phyloP scores from a whole-genome alignment of 352 stramenopile genomes.

The Globisporangium iwayamae region DNA sequence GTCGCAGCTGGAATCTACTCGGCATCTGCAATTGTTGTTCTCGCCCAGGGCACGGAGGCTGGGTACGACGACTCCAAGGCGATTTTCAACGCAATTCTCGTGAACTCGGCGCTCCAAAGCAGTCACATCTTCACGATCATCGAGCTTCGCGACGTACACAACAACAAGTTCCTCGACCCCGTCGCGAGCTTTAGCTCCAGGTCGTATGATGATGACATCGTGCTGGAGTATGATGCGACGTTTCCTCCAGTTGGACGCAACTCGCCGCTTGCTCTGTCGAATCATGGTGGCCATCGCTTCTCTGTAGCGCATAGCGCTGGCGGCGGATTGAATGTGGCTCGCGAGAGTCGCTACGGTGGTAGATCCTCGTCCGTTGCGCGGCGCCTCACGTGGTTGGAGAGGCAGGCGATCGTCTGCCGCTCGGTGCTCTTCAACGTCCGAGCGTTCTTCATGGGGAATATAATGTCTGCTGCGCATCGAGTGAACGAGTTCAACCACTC shows the following conservation, averaged over 20 bases:
- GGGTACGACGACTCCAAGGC: conserved; percentile 82
- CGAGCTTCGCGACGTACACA: conserved; percentile 79
- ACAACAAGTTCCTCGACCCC: conserved; percentile 79
- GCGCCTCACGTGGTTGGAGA: conserved; percentile 41
- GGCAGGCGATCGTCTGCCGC: conserved; percentile 19
- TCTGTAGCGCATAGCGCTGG: conserved; percentile 4
- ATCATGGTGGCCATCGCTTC: neutral
- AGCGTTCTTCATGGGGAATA: conserved; percentile 66
- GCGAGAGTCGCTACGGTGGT: conserved; percentile 15
- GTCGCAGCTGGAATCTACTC: conserved; percentile 74
- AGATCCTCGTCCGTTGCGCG: conserved; percentile 25
- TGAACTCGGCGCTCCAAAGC: conserved; percentile 65
- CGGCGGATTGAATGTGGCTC: neutral
- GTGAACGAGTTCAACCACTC: conserved; percentile 33
- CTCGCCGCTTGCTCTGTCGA: conserved; percentile 1
- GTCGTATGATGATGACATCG: conserved; percentile 10
- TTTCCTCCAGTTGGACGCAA: conserved; percentile 5
- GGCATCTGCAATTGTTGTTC: conserved; percentile 73
- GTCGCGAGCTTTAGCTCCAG: conserved; percentile 58
- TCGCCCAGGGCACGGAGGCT: conserved; percentile 68
- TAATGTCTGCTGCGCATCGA: conserved; percentile 51
- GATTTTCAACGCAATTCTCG: conserved; percentile 84
- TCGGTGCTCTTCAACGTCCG: conserved; percentile 14
- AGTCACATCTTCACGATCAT: conserved; percentile 83
- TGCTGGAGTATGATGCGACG: conserved; percentile 3